These are phyloP conservation scores for Jaapia argillacea DNA, from an alignment of 768 basidiomycete genomes.

Conservation along the genomic window DNA sequence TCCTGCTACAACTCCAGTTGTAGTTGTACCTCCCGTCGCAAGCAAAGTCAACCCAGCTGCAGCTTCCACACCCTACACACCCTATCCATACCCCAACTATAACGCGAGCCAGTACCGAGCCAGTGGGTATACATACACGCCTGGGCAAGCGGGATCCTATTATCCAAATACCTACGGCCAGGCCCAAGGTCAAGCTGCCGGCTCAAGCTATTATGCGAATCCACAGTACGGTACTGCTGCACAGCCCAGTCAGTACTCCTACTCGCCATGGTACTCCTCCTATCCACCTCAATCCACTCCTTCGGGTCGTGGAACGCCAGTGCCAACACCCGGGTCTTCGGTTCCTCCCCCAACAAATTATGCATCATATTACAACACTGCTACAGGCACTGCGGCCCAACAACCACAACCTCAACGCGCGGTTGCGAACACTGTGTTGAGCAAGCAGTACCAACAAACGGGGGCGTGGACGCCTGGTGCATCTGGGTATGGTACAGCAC, in stretches of 20 bases:
- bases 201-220: slow-evolving; percentile 22
- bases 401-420: slow-evolving; percentile 28
- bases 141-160: slow-evolving; percentile 24
- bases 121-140: slow-evolving; percentile 29
- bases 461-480: not conserved
- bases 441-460: not conserved
- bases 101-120: slow-evolving; percentile 17
- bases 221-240: slow-evolving; percentile 28
- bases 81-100: slow-evolving; percentile 18
- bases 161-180: slow-evolving; percentile 19
- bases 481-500: not conserved
- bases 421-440: slow-evolving; percentile 41
- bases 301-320: no score
- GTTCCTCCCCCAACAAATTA: no score
- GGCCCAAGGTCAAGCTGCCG: slow-evolving; percentile 15
- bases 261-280: slow-evolving; percentile 34
- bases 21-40: slow-evolving; percentile 24
- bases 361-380: slow-evolving; percentile 29
- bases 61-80: slow-evolving; percentile 14
- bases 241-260: slow-evolving; percentile 26
- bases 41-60: slow-evolving; percentile 18
- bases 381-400: slow-evolving; percentile 14
- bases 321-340: no score
- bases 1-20: slow-evolving; percentile 16
- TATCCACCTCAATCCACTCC: slow-evolving; percentile 34